phyloP scores from a whole-genome alignment of 2,329 filamentous ascomycete genomes.

The Colletotrichum gloeosporioides region DNA sequence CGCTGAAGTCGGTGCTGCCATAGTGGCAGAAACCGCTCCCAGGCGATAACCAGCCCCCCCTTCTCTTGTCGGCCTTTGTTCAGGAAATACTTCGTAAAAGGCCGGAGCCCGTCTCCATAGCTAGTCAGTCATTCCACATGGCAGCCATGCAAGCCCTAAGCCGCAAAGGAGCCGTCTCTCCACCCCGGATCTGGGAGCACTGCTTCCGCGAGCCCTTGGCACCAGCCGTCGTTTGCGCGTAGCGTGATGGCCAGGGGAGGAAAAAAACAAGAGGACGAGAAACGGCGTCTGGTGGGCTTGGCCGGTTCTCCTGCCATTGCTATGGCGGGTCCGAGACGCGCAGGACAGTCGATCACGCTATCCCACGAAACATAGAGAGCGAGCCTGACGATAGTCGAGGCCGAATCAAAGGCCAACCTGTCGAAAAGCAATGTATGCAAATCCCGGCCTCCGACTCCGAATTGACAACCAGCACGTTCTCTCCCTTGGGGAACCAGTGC shows the following conservation, averaged over 20 bases:
- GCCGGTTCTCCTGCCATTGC: not conserved
- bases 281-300: not conserved
- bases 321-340: not conserved
- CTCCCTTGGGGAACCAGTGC: not conserved
- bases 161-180: constrained; percentile 1
- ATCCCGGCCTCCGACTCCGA: not conserved
- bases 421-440: not conserved
- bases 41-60: not conserved
- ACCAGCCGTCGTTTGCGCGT: constrained; percentile 3
- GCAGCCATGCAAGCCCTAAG: constrained; percentile 22
- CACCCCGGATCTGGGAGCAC: constrained; percentile 16
- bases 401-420: not conserved
- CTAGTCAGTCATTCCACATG: constrained; percentile 20
- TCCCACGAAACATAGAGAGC: not conserved
- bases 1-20: not conserved
- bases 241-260: not conserved
- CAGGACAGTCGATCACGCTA: not conserved
- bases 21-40: not conserved
- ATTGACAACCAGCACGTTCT: not conserved
- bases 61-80: not conserved
- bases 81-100: not conserved
- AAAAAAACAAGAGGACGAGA: not conserved
- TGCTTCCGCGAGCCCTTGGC: constrained; percentile 20
- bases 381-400: not conserved
- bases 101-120: not conserved